Evolutionary conservation across 2,329 filamentous ascomycete species (phyloP).

Genomic region (Exophiala sp.): DNA sequence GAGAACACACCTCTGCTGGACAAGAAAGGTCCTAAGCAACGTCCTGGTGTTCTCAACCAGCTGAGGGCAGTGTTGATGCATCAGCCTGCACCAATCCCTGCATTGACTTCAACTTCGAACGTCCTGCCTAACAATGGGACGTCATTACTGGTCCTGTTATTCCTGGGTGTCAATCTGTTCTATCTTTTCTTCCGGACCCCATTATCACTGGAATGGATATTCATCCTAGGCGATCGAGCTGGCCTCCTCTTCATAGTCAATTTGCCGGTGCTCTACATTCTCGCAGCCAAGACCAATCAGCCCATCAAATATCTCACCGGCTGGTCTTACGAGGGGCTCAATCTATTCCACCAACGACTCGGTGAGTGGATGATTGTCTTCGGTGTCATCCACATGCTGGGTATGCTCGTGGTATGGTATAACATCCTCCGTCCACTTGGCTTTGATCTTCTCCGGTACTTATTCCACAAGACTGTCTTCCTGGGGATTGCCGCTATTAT

Average conservation of each 20-base stretch:
- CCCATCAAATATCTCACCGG: constrained; percentile 60
- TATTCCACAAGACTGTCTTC: constrained; percentile 52
- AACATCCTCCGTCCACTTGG: constrained; percentile 49
- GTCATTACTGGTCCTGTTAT: constrained; percentile 50
- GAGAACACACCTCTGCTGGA: constrained; percentile 11
- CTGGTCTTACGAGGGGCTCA: constrained; percentile 63
- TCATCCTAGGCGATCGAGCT: constrained; percentile 58
- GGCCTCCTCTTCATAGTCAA: constrained; percentile 53
- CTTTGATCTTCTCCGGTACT: constrained; percentile 49
- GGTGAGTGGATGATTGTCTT: constrained; percentile 61
- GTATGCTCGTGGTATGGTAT: constrained; percentile 57
- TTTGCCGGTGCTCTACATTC: constrained; percentile 55
- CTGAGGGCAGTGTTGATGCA: constrained; percentile 45
- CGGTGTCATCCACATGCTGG: constrained; percentile 53
- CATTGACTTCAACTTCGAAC: constrained; percentile 48
- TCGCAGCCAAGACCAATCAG: constrained; percentile 62
- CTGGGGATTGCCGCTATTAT: constrained; percentile 55
- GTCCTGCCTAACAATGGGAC: constrained; percentile 56
- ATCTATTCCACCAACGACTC: constrained; percentile 62
- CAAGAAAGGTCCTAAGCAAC: not conserved
- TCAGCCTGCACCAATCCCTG: constrained; percentile 56
- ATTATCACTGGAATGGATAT: constrained; percentile 48
- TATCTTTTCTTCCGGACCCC: constrained; percentile 55
- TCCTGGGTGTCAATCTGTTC: constrained; percentile 56
- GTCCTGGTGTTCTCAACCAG: constrained; percentile 5